phyloP scores from a whole-genome alignment of 2,329 filamentous ascomycete genomes.

The Phialophora chinensis region DNA sequence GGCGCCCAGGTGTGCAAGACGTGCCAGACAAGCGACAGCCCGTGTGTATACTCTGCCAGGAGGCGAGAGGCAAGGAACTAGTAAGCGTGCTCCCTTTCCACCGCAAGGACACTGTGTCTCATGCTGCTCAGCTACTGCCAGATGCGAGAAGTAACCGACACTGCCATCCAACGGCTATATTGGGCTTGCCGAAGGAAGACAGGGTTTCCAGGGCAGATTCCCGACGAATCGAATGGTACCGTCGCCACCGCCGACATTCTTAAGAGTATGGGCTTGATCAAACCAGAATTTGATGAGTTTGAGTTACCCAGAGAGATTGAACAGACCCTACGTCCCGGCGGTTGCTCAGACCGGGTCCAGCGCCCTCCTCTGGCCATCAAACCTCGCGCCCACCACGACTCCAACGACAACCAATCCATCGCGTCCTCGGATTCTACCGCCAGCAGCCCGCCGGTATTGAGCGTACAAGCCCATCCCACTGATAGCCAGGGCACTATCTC shows the following conservation, averaged over 20 bases:
- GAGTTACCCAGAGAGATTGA: not conserved
- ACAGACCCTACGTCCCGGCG: not conserved
- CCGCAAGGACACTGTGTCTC: not conserved
- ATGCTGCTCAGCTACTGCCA: slow-evolving; percentile 20
- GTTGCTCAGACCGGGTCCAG: not conserved
- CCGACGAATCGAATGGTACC: slow-evolving; percentile 19
- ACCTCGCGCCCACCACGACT: not conserved
- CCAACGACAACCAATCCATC: not conserved
- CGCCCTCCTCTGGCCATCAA: not conserved
- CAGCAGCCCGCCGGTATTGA: not conserved
- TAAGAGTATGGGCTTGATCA: slow-evolving; percentile 20
- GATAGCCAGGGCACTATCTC: not conserved
- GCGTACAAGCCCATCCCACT: not conserved
- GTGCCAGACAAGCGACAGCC: slow-evolving; percentile 18
- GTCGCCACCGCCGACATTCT: slow-evolving; percentile 26
- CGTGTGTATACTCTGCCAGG: slow-evolving; percentile 24
- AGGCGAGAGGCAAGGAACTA: slow-evolving; percentile 26
- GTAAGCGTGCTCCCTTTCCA: slow-evolving; percentile 9
- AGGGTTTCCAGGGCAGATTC: slow-evolving; percentile 27
- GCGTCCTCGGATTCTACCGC: not conserved
- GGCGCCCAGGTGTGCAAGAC: slow-evolving; percentile 22
- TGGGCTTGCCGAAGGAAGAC: slow-evolving; percentile 24
- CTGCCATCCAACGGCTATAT: slow-evolving; percentile 28
- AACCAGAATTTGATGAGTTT: not conserved
- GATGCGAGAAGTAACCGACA: slow-evolving; percentile 28